Evolutionary conservation across 169 alveolate species (phyloP), one percentile per base, ranked within the genome.

Genomic region (Ichthyophthirius multifiliis): DNA sequence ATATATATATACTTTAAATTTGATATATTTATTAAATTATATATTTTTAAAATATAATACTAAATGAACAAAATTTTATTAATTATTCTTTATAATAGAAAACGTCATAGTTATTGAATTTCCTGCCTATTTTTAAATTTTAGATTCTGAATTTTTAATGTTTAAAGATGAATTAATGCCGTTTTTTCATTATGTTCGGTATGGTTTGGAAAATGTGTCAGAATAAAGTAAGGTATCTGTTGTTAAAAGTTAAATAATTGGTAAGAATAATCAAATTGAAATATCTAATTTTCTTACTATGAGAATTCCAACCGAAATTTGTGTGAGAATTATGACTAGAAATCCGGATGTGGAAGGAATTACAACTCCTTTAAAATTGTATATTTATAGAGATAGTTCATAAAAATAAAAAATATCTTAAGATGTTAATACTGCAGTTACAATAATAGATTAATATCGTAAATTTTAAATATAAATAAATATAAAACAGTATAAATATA

Each of bases 301-400:
- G 78, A 39, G 23, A 9, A 41, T 64, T 31, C 30, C n/a, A 32
- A 63, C 63, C 34, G 84, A 78, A 45, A 78, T 78, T 20, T 78
- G 67, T 43, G 62, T 78, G 10, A 46, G 30, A 15, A 63, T 78
- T 9, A 78, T 74, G 73, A 75, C 73, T 12, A 78, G 67, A 43
- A 78, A 78, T 32, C 84, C 84, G 10, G 73, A 64, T 78, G 78
- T 67, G 4, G 39, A 12, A 16, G 84, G 84, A 44, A 63, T 47
- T 18, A 65, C 84, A 4, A 78, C 84, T 43, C 84, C 84, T 5
- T 67, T 78, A 32, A 78, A 78, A 64, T 20, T 78, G 0, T 64
- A 65, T 43, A 43, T 78, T 13, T 78, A 43, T 32, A 41, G 43
- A 32, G 84, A 78, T 78, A 31, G 34, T 12, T 43, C 55, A 12